These are phyloP conservation scores for Colletotrichum spaethianum DNA, from an alignment of 2,329 filamentous ascomycete genomes.

Conservation along the genomic window DNA sequence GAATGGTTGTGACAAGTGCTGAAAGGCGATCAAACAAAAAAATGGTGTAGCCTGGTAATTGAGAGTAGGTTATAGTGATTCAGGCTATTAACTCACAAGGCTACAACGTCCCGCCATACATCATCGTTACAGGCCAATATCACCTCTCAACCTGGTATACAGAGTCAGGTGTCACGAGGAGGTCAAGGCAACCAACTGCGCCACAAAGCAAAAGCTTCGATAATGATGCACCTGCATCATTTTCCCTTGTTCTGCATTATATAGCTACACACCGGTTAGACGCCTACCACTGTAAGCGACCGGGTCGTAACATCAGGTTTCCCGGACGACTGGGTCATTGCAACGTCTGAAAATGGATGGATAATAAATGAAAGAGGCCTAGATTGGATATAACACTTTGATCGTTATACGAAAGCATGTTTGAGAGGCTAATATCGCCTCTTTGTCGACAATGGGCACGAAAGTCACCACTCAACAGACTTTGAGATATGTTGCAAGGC, in stretches of 20 bases:
- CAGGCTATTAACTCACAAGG: slow-evolving; percentile 37
- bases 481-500: background rate
- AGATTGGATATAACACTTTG: slow-evolving; percentile 53
- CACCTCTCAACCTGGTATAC: slow-evolving; percentile 42
- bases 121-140: slow-evolving; percentile 35
- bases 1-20: slow-evolving; percentile 47
- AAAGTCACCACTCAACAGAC: background rate
- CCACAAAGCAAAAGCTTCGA: too few relatives aligned
- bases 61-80: slow-evolving; percentile 48
- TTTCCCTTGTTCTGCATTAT: too few relatives aligned
- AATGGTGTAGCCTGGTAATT: slow-evolving; percentile 46
- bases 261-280: too few relatives aligned
- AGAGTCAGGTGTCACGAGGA: slow-evolving; percentile 44
- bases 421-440: slow-evolving; percentile 40
- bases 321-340: slow-evolving; percentile 47
- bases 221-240: too few relatives aligned
- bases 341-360: slow-evolving; percentile 51
- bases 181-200: too few relatives aligned
- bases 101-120: slow-evolving; percentile 39
- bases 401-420: slow-evolving; percentile 46
- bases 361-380: slow-evolving; percentile 52
- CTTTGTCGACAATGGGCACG: background rate
- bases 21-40: slow-evolving; percentile 43
- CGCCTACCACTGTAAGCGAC: too few relatives aligned
- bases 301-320: too few relatives aligned